A percentile compares a stretch with the other conserved stretches of the same genome.
Evolutionary conservation across 2,329 filamentous ascomycete species (phyloP).

Genomic region (Claviceps sorghi): DNA sequence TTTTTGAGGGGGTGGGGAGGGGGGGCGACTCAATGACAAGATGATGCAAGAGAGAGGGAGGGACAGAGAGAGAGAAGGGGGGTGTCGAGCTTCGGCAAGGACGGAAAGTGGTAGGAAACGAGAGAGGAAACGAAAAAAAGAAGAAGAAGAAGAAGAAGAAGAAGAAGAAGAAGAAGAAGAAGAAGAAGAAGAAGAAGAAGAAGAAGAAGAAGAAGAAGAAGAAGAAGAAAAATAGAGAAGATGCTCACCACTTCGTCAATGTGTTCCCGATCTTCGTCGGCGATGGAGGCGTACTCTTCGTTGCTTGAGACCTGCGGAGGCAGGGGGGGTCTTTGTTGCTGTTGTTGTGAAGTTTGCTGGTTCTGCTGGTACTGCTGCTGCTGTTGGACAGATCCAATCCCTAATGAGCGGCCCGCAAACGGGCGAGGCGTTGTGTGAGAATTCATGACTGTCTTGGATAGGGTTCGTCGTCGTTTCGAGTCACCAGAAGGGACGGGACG

Average conservation of each 20-base stretch:
- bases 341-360: constrained; percentile 14
- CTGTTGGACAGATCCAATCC: constrained; percentile 17
- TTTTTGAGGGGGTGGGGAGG: too few relatives aligned
- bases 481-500: background rate
- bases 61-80: background rate
- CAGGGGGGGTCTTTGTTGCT: constrained; percentile 13
- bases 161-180: too few relatives aligned
- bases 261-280: constrained; percentile 82
- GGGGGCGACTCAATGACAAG: too few relatives aligned
- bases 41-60: too few relatives aligned
- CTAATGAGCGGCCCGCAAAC: constrained; percentile 21
- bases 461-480: background rate
- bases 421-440: constrained; percentile 23
- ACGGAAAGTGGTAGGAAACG: background rate
- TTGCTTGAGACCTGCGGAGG: constrained; percentile 22
- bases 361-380: constrained; percentile 19
- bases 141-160: too few relatives aligned
- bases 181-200: too few relatives aligned
- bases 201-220: too few relatives aligned
- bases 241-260: constrained; percentile 76
- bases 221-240: background rate
- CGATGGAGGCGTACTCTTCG: constrained; percentile 35
- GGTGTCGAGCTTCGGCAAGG: too few relatives aligned
- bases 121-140: background rate
- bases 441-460: constrained; percentile 16